Percentiles rank a stretch among this genome's conserved stretches.
Evolutionary conservation across 2,329 filamentous ascomycete species (phyloP).

Genomic region (Pseudogymnoascus sp.): DNA sequence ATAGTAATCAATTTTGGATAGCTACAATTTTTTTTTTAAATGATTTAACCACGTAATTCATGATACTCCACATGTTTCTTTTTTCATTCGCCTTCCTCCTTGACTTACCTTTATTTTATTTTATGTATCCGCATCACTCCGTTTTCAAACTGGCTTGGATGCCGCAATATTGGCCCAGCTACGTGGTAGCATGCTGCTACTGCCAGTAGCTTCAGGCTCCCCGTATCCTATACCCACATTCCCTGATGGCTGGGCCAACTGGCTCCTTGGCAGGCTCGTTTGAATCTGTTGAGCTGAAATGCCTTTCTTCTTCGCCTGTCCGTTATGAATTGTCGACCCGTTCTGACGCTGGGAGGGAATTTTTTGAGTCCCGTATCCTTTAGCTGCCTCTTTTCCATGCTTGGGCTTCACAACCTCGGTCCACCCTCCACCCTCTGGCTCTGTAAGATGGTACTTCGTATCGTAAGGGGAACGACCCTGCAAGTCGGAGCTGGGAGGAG

Average conservation of each 20-base stretch:
- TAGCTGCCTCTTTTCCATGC: background rate
- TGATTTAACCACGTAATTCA: too few species aligned
- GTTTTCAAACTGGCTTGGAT: background rate
- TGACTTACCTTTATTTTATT: background rate
- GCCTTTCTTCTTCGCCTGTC: background rate
- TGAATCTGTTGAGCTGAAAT: background rate
- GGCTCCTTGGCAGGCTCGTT: background rate
- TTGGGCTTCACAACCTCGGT: background rate
- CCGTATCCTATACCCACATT: background rate
- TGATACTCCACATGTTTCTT: too few species aligned
- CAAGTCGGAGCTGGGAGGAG: background rate
- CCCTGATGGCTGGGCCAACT: background rate
- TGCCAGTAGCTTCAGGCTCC: background rate
- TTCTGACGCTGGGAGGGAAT: background rate
- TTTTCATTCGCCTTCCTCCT: background rate
- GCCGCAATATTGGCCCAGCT: constrained; percentile 4
- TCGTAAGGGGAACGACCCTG: background rate
- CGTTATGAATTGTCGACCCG: background rate
- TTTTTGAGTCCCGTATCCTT: background rate
- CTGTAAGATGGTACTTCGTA: background rate
- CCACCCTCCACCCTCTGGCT: background rate
- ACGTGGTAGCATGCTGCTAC: background rate
- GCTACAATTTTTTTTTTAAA: background rate
- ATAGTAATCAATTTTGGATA: background rate
- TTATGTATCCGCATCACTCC: background rate